A percentile compares a stretch with the other conserved stretches of the same genome.
phyloP scores from a whole-genome alignment of 768 basidiomycete genomes.

The Trametes cingulata region DNA sequence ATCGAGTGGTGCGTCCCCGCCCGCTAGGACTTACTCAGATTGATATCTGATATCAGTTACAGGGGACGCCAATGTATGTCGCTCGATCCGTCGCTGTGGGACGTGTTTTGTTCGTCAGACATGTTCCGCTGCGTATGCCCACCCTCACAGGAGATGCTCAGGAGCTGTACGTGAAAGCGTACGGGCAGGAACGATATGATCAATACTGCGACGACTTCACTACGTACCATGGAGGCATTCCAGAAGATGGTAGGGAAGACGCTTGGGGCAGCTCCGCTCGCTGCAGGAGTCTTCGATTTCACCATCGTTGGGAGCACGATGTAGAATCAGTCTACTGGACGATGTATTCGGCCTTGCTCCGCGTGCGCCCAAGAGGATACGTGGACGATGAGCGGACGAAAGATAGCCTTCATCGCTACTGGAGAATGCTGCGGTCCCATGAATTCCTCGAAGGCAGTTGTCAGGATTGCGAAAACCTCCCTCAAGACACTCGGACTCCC shows the following conservation, averaged over 20 bases:
- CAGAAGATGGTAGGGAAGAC: background rate
- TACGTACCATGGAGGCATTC: background rate
- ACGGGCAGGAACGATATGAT: constrained; percentile 10
- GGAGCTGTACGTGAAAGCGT: background rate
- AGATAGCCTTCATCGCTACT: background rate
- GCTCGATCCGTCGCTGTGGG: background rate
- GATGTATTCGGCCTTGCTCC: background rate
- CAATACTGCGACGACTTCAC: constrained; percentile 1
- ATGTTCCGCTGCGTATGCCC: constrained; percentile 7
- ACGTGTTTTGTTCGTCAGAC: background rate
- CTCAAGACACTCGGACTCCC: background rate
- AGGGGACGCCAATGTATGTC: constrained; percentile 7
- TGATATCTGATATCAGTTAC: background rate
- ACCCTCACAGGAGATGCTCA: background rate
- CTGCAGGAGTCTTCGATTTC: background rate
- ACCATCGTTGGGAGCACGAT: constrained; percentile 18
- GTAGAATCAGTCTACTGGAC: constrained; percentile 19
- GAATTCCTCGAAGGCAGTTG: background rate
- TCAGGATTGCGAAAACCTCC: background rate
- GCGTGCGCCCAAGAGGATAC: background rate
- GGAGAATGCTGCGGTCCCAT: background rate
- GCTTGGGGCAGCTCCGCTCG: background rate
- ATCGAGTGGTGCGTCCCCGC: background rate
- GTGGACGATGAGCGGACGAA: background rate
- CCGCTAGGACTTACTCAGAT: background rate